Conservation (phyloP, 129 eudicot genomes). For the sunflower (Helianthus annuus) region HanXRQr2.0-SUNRISE NC_035435.2:52618648-52619147, state of each 20-base stretch:
- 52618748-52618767: constrained; percentile 6
- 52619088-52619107: neutral
- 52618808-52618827: neutral
- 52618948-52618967: constrained; percentile 99
- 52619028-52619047: constrained; percentile 4
- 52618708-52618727: constrained; percentile 56
- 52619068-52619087: neutral
- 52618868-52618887: constrained; percentile 51
- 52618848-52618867: neutral
- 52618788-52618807: neutral
- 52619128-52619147: neutral
- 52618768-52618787: constrained; percentile 11
- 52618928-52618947: constrained; percentile 98
- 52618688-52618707: constrained; percentile 77
- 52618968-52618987: constrained; percentile 99
- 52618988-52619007: constrained; percentile 67
- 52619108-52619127: neutral
- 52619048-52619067: neutral
- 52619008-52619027: neutral
- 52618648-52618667: constrained; percentile 90
- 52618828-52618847: constrained; percentile 11
- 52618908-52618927: constrained; percentile 80
- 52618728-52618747: constrained; percentile 22
- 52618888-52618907: constrained; percentile 91
- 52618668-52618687: constrained; percentile 94